Evolutionary conservation across 305 asterid genomes (phyloP).

Genomic region (Salvia sclarea): DNA sequence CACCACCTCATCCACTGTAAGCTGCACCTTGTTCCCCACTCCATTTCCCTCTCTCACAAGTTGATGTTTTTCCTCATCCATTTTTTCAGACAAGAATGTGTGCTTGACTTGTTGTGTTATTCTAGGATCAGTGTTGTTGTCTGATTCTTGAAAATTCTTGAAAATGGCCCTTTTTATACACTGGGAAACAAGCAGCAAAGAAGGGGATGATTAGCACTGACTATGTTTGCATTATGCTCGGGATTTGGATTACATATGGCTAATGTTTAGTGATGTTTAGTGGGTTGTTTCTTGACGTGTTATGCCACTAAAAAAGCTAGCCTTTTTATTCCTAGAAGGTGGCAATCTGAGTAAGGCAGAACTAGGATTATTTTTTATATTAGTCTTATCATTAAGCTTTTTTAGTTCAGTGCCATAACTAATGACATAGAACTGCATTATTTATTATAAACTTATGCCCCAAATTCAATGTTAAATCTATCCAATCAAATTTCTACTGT

Average conservation of each 20-base stretch:
- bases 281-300: constrained; percentile 39
- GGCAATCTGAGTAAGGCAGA: constrained; percentile 47
- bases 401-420: constrained; percentile 20
- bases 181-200: not conserved
- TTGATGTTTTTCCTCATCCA: constrained; percentile 46
- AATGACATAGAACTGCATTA: not conserved
- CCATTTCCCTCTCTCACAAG: constrained; percentile 30
- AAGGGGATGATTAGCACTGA: not conserved
- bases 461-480: not conserved
- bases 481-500: constrained; percentile 5
- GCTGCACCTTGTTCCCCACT: constrained; percentile 36
- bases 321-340: constrained; percentile 30
- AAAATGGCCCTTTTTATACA: constrained; percentile 23
- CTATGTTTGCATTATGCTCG: not conserved
- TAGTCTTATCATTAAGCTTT: not conserved
- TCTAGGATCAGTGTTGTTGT: not conserved
- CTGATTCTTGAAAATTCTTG: no score
- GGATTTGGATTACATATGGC: constrained; percentile 30
- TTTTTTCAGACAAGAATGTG: constrained; percentile 28
- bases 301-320: constrained; percentile 36
- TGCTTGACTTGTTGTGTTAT: no score
- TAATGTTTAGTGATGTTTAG: constrained; percentile 26
- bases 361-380: not conserved
- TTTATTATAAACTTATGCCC: not conserved
- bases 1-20: constrained; percentile 58